phyloP scores from a whole-genome alignment of 2,329 filamentous ascomycete species.

The Pseudogymnoascus sp. region DNA sequence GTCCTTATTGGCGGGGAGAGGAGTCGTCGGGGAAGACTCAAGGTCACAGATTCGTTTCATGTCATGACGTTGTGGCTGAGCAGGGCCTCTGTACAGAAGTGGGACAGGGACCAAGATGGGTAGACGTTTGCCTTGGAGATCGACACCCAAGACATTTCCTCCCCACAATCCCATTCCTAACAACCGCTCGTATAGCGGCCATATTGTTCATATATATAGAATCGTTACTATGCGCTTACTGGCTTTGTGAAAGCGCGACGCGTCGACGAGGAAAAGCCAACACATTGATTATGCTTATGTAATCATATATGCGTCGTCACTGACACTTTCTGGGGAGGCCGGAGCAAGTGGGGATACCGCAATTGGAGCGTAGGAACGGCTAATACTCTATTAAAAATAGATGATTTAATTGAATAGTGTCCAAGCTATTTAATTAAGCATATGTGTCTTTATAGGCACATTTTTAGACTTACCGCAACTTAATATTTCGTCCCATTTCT shows the following conservation, averaged over 20 bases:
- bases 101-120: neutral
- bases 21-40: neutral
- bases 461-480: neutral
- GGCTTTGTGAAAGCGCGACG: neutral
- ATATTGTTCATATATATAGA: constrained; percentile 2
- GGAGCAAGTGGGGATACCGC: neutral
- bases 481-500: neutral
- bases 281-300: neutral
- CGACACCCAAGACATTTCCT: neutral
- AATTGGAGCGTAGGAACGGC: neutral
- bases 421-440: neutral
- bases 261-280: neutral
- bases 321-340: neutral
- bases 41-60: constrained; percentile 7
- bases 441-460: neutral
- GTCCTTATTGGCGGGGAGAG: neutral
- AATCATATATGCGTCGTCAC: neutral
- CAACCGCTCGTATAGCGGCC: neutral
- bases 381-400: neutral
- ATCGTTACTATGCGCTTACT: neutral
- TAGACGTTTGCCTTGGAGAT: neutral
- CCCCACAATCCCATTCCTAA: neutral
- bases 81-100: neutral
- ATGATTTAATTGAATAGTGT: neutral
- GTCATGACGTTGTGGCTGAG: constrained; percentile 6